Evolutionary conservation across 2,329 filamentous ascomycete genomes (phyloP).

Genomic region (Fusarium sarcochroum): DNA sequence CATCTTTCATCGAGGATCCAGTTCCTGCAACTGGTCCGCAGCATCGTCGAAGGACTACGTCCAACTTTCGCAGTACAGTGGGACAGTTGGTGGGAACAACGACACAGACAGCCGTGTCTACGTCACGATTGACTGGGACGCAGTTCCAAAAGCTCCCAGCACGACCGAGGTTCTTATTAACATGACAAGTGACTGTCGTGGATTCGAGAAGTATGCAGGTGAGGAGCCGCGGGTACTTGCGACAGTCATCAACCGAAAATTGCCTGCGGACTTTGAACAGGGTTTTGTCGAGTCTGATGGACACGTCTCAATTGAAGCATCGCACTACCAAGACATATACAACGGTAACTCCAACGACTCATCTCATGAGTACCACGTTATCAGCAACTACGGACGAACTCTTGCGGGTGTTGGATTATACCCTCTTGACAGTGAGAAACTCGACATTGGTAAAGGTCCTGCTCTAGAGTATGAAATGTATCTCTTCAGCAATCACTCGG

Average conservation of each 20-base stretch:
- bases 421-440: constrained; percentile 65
- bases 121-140: constrained; percentile 53
- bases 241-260: constrained; percentile 64
- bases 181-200: constrained; percentile 62
- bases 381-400: constrained; percentile 70
- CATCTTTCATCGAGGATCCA: constrained; percentile 53
- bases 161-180: constrained; percentile 65
- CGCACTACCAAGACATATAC: constrained; percentile 63
- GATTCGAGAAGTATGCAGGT: constrained; percentile 58
- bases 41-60: constrained; percentile 53
- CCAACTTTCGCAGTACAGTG: constrained; percentile 48
- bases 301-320: constrained; percentile 68
- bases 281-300: constrained; percentile 75
- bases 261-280: constrained; percentile 65
- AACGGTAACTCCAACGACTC: constrained; percentile 49
- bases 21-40: constrained; percentile 50
- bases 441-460: constrained; percentile 64
- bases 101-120: constrained; percentile 50
- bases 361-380: constrained; percentile 60
- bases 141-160: constrained; percentile 57
- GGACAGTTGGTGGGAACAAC: constrained; percentile 51
- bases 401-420: constrained; percentile 70
- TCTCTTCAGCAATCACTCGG: constrained; percentile 67
- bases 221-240: constrained; percentile 64
- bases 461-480: constrained; percentile 73